These are phyloP conservation scores for Yamagishiella unicocca DNA, from an alignment of 139 green algal species.

Conservation along the genomic window DNA sequence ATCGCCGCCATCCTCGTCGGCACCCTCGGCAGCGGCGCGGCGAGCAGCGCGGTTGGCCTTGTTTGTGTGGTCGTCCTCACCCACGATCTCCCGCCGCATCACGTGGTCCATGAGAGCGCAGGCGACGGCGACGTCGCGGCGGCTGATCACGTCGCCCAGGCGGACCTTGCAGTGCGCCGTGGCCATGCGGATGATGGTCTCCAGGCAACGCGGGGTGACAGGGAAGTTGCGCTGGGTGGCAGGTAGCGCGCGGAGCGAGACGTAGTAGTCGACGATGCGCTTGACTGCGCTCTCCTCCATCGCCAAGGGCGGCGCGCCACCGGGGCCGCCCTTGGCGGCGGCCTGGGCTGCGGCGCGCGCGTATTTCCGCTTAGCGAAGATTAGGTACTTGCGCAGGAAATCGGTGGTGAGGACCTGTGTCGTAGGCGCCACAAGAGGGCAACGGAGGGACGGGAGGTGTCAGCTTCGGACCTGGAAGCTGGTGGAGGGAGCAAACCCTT, in stretches of 20 bases:
- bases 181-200: slow-evolving; percentile 96
- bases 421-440: no score
- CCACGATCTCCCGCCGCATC: slow-evolving; percentile 47
- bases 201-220: slow-evolving; percentile 90
- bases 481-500: no score
- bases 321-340: slow-evolving; percentile 15
- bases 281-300: slow-evolving; percentile 66
- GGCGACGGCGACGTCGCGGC: slow-evolving; percentile 46
- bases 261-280: slow-evolving; percentile 89
- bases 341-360: slow-evolving; percentile 33
- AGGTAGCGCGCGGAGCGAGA: slow-evolving; percentile 75
- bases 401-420: slow-evolving; percentile 69
- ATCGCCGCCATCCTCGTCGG: slow-evolving; percentile 6
- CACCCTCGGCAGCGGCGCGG: not conserved
- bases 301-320: not conserved
- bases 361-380: slow-evolving; percentile 71
- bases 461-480: no score
- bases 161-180: slow-evolving; percentile 92
- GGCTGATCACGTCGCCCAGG: slow-evolving; percentile 52
- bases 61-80: not conserved
- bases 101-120: slow-evolving; percentile 36
- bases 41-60: slow-evolving; percentile 1
- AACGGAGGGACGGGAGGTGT: no score
- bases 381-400: slow-evolving; percentile 85
- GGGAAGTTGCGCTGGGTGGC: slow-evolving; percentile 62